These are phyloP conservation scores for Starmerella potacharoeniae DNA, from an alignment of 805 yeast species.

Conservation along the genomic window DNA sequence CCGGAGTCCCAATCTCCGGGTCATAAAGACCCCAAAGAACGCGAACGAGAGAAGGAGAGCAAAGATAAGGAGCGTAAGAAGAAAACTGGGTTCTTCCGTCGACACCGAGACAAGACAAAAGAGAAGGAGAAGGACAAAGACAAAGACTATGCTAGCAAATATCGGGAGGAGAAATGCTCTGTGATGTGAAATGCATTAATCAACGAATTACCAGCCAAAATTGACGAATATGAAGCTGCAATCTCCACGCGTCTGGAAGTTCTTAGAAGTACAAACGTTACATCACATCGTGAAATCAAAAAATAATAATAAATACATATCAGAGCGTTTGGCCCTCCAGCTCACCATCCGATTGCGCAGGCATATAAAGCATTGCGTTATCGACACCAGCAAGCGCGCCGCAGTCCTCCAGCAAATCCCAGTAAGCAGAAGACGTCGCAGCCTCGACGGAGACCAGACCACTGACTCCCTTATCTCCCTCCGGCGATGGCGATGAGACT, in stretches of 20 bases:
- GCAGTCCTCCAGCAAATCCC: slow-evolving; percentile 2
- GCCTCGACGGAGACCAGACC: not conserved
- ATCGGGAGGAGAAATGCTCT: slow-evolving; percentile 24
- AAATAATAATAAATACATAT: not conserved
- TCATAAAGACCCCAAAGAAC: not conserved
- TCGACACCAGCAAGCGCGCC: slow-evolving; percentile 3
- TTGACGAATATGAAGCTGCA: not conserved
- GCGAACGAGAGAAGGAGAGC: slow-evolving; percentile 3
- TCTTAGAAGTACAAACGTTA: too few relatives aligned
- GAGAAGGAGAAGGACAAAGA: slow-evolving; percentile 11
- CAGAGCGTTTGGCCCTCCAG: not conserved
- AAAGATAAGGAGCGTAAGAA: slow-evolving; percentile 5
- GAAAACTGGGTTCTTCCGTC: not conserved
- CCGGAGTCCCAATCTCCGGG: not conserved
- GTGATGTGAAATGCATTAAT: slow-evolving; percentile 13
- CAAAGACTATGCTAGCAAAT: slow-evolving; percentile 21
- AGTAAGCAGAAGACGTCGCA: not conserved
- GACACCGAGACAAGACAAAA: slow-evolving; percentile 2
- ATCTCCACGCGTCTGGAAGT: too few relatives aligned
- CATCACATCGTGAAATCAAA: not conserved
- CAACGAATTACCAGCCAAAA: not conserved
- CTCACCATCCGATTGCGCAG: not conserved
- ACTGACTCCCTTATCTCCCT: not conserved
- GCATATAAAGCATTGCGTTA: slow-evolving; percentile 11
- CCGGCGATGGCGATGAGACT: not conserved